These are phyloP conservation scores for Tolypocladium paradoxum DNA, from an alignment of 2,329 filamentous ascomycete genomes.

Conservation along the genomic window DNA sequence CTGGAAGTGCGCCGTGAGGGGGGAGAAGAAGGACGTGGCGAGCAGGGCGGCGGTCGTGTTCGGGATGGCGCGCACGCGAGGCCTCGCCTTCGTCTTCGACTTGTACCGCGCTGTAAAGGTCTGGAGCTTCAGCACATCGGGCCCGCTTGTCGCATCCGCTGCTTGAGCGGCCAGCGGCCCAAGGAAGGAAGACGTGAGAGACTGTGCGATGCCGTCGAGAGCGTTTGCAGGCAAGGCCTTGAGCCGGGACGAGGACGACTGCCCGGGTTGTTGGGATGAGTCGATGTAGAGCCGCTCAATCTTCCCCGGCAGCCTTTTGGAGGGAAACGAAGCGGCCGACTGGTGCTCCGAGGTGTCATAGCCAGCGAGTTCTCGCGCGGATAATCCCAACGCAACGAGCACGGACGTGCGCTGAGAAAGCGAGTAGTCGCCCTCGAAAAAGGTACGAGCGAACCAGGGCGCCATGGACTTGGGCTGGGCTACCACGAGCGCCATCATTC, in stretches of 20 bases:
- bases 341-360: slow-evolving; percentile 49
- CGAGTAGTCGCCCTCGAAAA: slow-evolving; percentile 89
- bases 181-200: slow-evolving; percentile 62
- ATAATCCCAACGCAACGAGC: slow-evolving; percentile 70
- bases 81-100: slow-evolving; percentile 20
- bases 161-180: slow-evolving; percentile 72
- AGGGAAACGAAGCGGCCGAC: slow-evolving; percentile 55
- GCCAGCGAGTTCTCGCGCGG: slow-evolving; percentile 76
- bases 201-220: slow-evolving; percentile 56
- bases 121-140: slow-evolving; percentile 76
- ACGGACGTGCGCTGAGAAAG: slow-evolving; percentile 73
- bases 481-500: slow-evolving; percentile 71
- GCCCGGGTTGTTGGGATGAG: slow-evolving; percentile 13
- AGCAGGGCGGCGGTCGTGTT: slow-evolving; percentile 74
- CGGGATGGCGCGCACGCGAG: slow-evolving; percentile 46
- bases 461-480: slow-evolving; percentile 69
- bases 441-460: slow-evolving; percentile 72
- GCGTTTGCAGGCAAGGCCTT: slow-evolving; percentile 45
- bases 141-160: slow-evolving; percentile 69
- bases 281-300: slow-evolving; percentile 61
- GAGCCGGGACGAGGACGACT: slow-evolving; percentile 24
- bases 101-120: slow-evolving; percentile 62
- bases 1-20: slow-evolving; percentile 72
- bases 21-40: slow-evolving; percentile 71
- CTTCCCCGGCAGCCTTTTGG: slow-evolving; percentile 63